phyloP scores from a whole-genome alignment of 139 green algal genomes.

The Chlorella ohadii region DNA sequence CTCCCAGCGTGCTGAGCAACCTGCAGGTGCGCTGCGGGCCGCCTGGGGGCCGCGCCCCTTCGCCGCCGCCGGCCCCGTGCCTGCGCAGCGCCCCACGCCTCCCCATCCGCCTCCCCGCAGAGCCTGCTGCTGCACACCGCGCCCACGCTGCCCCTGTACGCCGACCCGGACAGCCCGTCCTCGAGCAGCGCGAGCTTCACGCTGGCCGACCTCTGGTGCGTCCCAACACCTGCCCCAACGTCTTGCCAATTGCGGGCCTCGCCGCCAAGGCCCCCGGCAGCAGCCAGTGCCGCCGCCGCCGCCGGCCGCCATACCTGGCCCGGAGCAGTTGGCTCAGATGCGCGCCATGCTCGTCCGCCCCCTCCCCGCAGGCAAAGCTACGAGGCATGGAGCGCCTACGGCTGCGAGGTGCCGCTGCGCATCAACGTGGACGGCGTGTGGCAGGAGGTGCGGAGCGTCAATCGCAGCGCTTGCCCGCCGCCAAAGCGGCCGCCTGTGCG shows the following conservation, averaged over 20 bases:
- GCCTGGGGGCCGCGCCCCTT: no score
- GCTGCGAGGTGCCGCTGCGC: constrained; percentile 43
- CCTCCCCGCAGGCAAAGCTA: constrained; percentile 37
- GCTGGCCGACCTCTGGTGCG: constrained; percentile 29
- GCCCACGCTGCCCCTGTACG: background rate
- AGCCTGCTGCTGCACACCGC: constrained; percentile 3
- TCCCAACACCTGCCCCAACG: no score
- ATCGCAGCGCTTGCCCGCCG: no score
- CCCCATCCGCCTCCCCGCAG: no score
- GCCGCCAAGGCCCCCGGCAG: no score
- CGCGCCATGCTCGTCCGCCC: no score
- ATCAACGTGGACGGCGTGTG: constrained; percentile 15
- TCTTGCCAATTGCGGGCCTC: background rate
- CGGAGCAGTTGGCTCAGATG: no score
- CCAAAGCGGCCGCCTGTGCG: no score
- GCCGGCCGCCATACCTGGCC: background rate
- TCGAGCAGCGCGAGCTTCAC: background rate
- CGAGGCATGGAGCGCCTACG: constrained; percentile 52
- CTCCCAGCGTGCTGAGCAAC: constrained; percentile 5
- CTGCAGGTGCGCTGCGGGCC: background rate
- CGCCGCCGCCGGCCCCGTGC: no score
- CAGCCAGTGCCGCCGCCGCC: background rate
- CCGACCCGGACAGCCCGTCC: background rate
- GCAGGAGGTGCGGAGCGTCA: constrained; percentile 24
- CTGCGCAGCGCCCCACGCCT: no score